Percentiles rank a stretch among this genome's conserved stretches.
Conservation (phyloP, 352 stramenopile species). For the Phytophthora ramorum region DNA sequence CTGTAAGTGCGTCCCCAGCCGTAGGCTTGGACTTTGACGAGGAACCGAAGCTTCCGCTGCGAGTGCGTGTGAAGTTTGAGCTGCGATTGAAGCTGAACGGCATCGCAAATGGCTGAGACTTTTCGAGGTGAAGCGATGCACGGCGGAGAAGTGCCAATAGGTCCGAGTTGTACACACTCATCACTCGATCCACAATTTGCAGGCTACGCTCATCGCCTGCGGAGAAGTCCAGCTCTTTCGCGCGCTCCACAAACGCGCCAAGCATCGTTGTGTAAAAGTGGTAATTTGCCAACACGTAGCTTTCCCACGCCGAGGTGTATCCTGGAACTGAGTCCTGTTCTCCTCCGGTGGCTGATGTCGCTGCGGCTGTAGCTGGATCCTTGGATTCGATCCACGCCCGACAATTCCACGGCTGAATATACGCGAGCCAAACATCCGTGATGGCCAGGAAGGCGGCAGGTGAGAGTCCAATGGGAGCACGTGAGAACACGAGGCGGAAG, state of each 20-base stretch:
- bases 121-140: slow-evolving; percentile 70
- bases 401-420: slow-evolving; percentile 88
- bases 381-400: slow-evolving; percentile 61
- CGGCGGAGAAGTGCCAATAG: slow-evolving; percentile 67
- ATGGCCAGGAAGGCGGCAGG: slow-evolving; percentile 84
- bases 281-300: slow-evolving; percentile 88
- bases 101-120: slow-evolving; percentile 73
- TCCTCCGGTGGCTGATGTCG: background rate
- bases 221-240: slow-evolving; percentile 87
- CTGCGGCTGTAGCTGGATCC: slow-evolving; percentile 12
- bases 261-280: slow-evolving; percentile 89
- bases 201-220: slow-evolving; percentile 66
- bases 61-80: slow-evolving; percentile 30
- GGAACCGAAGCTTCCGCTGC: slow-evolving; percentile 37
- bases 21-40: slow-evolving; percentile 37
- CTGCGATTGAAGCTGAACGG: slow-evolving; percentile 43
- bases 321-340: slow-evolving; percentile 19
- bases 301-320: slow-evolving; percentile 76
- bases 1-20: slow-evolving; percentile 50
- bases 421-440: slow-evolving; percentile 87
- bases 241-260: slow-evolving; percentile 79
- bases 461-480: slow-evolving; percentile 77
- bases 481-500: slow-evolving; percentile 84
- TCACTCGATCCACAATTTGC: slow-evolving; percentile 70
- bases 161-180: slow-evolving; percentile 75